These are phyloP conservation scores for Neospermospora avenae DNA, from an alignment of 2,329 filamentous ascomycete genomes.

Conservation along the genomic window DNA sequence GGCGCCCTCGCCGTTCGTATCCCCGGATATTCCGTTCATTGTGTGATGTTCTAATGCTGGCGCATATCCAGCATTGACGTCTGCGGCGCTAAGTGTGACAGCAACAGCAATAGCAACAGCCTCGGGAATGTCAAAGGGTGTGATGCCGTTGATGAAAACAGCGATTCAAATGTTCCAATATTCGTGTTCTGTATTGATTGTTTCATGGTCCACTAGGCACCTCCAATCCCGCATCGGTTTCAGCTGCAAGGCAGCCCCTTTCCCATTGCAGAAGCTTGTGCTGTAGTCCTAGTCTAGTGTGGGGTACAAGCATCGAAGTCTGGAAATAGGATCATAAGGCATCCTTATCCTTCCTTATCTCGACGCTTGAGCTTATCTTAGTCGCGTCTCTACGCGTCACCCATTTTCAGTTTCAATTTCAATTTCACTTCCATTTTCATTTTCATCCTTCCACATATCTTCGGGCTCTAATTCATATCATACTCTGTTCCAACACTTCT, in stretches of 20 bases:
- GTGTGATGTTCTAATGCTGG: slow-evolving; percentile 20
- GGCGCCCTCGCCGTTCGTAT: slow-evolving; percentile 18
- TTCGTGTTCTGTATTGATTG: no score
- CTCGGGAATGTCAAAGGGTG: no score
- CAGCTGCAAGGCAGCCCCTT: no score
- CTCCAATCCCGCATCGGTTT: no score
- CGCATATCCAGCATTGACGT: slow-evolving; percentile 24
- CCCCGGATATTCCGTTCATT: slow-evolving; percentile 31
- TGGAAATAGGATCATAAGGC: not conserved
- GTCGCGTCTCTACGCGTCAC: slow-evolving; percentile 6
- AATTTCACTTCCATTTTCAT: not conserved
- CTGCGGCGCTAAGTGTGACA: not conserved
- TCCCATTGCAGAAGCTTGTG: not conserved
- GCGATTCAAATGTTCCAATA: no score
- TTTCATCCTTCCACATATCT: not conserved
- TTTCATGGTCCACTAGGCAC: no score
- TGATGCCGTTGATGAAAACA: no score
- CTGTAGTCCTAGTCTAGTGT: no score
- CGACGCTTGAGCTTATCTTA: not conserved
- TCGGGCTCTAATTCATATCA: no score
- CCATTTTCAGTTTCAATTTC: not conserved
- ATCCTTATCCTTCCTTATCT: not conserved
- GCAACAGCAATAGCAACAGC: no score
- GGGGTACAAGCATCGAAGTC: not conserved
- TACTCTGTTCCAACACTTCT: no score